These are phyloP conservation scores for Yamadazyma sp. DNA, from an alignment of 1,139 yeast species.

Conservation along the genomic window DNA sequence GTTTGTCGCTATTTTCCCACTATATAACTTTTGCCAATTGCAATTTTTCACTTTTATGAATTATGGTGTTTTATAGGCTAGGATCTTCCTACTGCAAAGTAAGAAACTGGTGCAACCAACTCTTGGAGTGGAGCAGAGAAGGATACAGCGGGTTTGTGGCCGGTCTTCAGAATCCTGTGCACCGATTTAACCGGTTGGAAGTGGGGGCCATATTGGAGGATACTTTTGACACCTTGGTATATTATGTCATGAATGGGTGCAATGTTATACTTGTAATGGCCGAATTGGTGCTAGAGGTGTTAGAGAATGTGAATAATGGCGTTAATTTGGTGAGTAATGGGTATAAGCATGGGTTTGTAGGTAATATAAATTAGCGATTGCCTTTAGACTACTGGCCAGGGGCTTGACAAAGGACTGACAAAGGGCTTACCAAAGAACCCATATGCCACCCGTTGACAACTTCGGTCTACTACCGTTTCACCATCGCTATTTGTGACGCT, in stretches of 20 bases:
- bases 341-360: slow-evolving; percentile 29
- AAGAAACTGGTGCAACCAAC: neutral
- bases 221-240: slow-evolving; percentile 26
- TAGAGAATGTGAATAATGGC: slow-evolving; percentile 22
- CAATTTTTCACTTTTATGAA: no score
- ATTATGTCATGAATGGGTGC: slow-evolving; percentile 28
- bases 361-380: slow-evolving; percentile 32
- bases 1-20: no score
- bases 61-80: neutral
- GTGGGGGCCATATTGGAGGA: neutral
- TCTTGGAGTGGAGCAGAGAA: neutral
- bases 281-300: slow-evolving; percentile 23
- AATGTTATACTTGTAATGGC: slow-evolving; percentile 26
- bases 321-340: slow-evolving; percentile 25
- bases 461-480: no score
- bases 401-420: no score
- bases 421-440: no score
- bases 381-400: no score
- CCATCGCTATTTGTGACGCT: no score
- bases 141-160: slow-evolving; percentile 1
- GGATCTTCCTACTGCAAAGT: slow-evolving; percentile 1
- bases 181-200: neutral
- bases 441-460: no score
- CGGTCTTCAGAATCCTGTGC: neutral
- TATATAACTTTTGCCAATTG: no score